Conservation (phyloP, 2,329 filamentous ascomycete genomes). For the Fusarium nodosum region DNA sequence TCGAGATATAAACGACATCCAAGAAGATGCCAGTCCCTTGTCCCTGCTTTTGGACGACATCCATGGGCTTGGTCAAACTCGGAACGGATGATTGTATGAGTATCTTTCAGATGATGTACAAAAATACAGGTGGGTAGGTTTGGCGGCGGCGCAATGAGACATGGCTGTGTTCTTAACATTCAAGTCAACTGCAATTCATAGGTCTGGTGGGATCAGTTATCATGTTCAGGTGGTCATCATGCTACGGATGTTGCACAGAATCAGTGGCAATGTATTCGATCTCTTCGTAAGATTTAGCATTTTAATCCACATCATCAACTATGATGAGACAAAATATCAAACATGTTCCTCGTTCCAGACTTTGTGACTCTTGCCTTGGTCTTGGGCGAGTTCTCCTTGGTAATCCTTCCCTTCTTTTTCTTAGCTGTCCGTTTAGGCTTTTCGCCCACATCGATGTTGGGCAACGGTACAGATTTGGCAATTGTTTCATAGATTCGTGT, state of each 20-base stretch:
- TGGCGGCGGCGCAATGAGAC: conserved; percentile 25
- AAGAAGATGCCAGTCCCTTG: conserved; percentile 46
- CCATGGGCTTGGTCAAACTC: conserved; percentile 48
- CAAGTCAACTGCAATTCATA: conserved; percentile 2
- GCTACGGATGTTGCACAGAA: neutral
- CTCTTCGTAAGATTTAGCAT: conserved; percentile 1
- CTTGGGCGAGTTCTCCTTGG: conserved; percentile 15
- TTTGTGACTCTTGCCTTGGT: conserved; percentile 13
- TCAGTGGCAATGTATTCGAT: neutral
- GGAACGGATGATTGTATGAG: conserved; percentile 33
- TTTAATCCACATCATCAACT: conserved; percentile 10
- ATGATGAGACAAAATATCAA: conserved; percentile 45
- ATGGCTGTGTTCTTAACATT: conserved; percentile 4
- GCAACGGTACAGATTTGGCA: conserved; percentile 39
- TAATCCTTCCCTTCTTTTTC: conserved; percentile 28
- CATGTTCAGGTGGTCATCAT: neutral
- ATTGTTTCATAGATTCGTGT: conserved; percentile 27
- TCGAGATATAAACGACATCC: conserved; percentile 61
- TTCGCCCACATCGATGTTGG: neutral
- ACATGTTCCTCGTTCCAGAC: conserved; percentile 40
- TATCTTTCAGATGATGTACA: conserved; percentile 24
- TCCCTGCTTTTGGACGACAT: conserved; percentile 53
- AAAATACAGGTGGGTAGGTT: conserved; percentile 12
- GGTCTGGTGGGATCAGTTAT: neutral
- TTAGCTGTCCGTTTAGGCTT: conserved; percentile 6